Evolutionary conservation across 1,284 basidiomycete genomes (phyloP).

Genomic region (Marasmius oreades): DNA sequence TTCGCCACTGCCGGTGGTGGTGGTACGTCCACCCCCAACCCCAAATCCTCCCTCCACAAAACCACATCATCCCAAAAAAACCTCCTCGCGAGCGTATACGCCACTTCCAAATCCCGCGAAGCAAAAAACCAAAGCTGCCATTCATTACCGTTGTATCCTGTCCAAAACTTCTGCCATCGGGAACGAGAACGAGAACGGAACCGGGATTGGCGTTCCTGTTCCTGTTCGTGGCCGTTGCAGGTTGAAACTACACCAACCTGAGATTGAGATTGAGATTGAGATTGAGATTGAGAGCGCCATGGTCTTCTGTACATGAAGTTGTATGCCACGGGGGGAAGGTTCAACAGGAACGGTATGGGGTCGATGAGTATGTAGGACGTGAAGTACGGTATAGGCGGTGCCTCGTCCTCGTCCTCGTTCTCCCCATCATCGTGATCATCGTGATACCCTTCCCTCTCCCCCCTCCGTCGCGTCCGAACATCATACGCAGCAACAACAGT

Average conservation of each 20-base stretch:
- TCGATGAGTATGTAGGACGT: constrained; percentile 49
- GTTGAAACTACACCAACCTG: too few species aligned
- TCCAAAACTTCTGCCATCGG: not conserved
- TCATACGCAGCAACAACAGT: constrained; percentile 52
- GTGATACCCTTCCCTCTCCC: constrained; percentile 13
- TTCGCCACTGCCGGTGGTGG: constrained; percentile 3
- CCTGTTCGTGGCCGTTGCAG: too few species aligned
- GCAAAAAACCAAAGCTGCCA: constrained; percentile 71
- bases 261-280: too few species aligned
- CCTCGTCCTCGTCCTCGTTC: too few species aligned
- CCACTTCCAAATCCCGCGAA: constrained; percentile 57
- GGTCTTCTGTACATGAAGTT: constrained; percentile 65
- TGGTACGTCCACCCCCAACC: constrained; percentile 13
- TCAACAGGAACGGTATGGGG: constrained; percentile 61
- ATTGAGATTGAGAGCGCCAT: not conserved
- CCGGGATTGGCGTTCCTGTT: too few species aligned
- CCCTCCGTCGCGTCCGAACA: constrained; percentile 30
- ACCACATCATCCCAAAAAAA: constrained; percentile 66
- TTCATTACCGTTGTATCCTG: constrained; percentile 42
- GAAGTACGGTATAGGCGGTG: constrained; percentile 22
- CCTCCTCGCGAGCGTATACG: constrained; percentile 50
- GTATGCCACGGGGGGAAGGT: constrained; percentile 55
- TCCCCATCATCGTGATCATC: too few species aligned
- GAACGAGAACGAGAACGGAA: too few species aligned
- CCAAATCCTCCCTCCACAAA: constrained; percentile 57